Evolutionary conservation across 306 rosid species (phyloP).

Genomic region (Castanea sativa): DNA sequence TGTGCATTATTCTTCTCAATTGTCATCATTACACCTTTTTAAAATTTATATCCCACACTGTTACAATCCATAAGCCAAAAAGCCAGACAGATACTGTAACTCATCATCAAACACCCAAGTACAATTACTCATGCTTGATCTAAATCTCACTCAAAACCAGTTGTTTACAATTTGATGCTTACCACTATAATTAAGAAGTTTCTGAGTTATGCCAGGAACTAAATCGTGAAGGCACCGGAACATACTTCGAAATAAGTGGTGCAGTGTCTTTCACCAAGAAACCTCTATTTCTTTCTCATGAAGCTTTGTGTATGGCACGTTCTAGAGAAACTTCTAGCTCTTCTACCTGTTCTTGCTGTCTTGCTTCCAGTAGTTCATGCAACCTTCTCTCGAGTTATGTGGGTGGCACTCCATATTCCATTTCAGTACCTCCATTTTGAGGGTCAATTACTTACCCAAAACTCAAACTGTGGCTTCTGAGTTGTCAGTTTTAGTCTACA

Average conservation of each 20-base stretch:
- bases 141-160: slow-evolving; percentile 22
- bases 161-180: slow-evolving; percentile 24
- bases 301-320: slow-evolving; percentile 46
- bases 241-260: slow-evolving; percentile 38
- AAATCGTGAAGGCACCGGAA: slow-evolving; percentile 47
- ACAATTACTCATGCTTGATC: slow-evolving; percentile 11
- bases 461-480: slow-evolving; percentile 30
- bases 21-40: not conserved
- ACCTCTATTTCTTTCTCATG: slow-evolving; percentile 58
- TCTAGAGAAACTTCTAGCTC: slow-evolving; percentile 75
- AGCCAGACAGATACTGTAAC: not conserved
- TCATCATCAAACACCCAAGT: slow-evolving; percentile 8
- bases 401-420: slow-evolving; percentile 58
- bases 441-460: slow-evolving; percentile 52
- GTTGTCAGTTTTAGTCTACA: slow-evolving; percentile 36
- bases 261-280: slow-evolving; percentile 76
- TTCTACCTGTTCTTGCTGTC: slow-evolving; percentile 63
- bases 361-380: slow-evolving; percentile 70
- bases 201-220: slow-evolving; percentile 47
- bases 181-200: slow-evolving; percentile 28
- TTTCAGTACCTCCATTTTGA: slow-evolving; percentile 38
- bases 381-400: slow-evolving; percentile 70
- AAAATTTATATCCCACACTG: not conserved
- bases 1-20: not conserved
- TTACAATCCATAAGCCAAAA: not conserved